A percentile compares a stretch with the other conserved stretches of the same genome.
phyloP scores from a whole-genome alignment of 208 protist genomes.

The Trypanosoma avium region DNA sequence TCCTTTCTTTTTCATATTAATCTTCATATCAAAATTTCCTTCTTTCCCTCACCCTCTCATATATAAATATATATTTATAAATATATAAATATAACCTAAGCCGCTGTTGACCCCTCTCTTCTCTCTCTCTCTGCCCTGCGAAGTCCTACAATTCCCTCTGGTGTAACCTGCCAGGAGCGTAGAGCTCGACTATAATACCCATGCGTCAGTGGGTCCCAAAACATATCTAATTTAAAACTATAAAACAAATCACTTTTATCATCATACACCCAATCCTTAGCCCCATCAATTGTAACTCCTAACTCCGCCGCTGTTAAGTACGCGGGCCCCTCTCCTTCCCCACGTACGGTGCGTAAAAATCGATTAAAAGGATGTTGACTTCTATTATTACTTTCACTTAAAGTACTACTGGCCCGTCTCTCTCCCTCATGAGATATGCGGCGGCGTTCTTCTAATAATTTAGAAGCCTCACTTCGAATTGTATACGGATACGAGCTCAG shows the following conservation, averaged over 20 bases:
- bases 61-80: not conserved
- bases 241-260: conserved; percentile 84
- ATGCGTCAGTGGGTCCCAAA: conserved; percentile 74
- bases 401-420: conserved; percentile 7
- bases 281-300: conserved; percentile 62
- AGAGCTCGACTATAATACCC: conserved; percentile 76
- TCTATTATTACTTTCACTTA: conserved; percentile 7
- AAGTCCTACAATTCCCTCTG: conserved; percentile 37
- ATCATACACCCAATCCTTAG: conserved; percentile 84
- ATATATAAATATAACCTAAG: not conserved
- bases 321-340: conserved; percentile 29
- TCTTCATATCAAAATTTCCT: not conserved
- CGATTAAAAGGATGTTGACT: conserved; percentile 6
- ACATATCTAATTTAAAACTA: conserved; percentile 66
- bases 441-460: conserved; percentile 35
- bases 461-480: conserved; percentile 28
- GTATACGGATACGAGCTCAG: conserved; percentile 55
- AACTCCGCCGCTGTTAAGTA: conserved; percentile 77
- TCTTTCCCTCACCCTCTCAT: not conserved
- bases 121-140: conserved; percentile 24
- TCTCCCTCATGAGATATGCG: conserved; percentile 13
- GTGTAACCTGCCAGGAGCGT: conserved; percentile 66
- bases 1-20: not conserved
- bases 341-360: conserved; percentile 25
- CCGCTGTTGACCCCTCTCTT: not conserved